phyloP scores from a whole-genome alignment of 1,284 basidiomycete species.

The Sporisorium scitamineum region DNA sequence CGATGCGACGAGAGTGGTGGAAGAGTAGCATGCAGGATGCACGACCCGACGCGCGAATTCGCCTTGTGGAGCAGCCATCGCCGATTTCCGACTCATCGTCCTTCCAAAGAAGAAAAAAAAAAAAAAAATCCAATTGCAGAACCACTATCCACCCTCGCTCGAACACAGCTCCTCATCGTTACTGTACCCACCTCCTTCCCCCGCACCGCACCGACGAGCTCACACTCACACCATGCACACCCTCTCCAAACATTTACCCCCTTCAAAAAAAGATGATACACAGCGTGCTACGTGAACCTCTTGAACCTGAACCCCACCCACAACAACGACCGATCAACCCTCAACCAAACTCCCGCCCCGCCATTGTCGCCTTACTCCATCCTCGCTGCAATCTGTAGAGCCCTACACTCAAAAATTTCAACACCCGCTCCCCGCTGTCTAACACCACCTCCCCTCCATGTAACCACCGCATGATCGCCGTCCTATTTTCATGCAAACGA shows the following conservation, averaged over 20 bases:
- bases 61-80: not conserved
- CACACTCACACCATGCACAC: too few species aligned
- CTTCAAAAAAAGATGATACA: not conserved
- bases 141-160: not conserved
- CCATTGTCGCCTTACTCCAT: not conserved
- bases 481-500: not conserved
- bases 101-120: too few species aligned
- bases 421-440: not conserved
- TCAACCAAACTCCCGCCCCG: too few species aligned
- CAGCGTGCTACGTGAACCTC: too few species aligned
- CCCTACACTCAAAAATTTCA: not conserved
- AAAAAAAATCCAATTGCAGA: not conserved
- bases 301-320: too few species aligned
- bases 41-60: not conserved
- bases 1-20: not conserved
- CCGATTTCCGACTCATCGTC: slow-evolving; percentile 9
- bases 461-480: not conserved
- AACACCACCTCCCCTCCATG: not conserved
- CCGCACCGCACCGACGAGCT: not conserved
- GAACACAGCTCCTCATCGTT: not conserved
- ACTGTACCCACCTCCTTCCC: not conserved
- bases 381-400: too few species aligned
- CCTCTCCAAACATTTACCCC: not conserved
- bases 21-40: slow-evolving; percentile 2
- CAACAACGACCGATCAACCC: too few species aligned